Evolutionary conservation across 768 basidiomycete species (phyloP).

Genomic region (Hypsizygus marmoreus): DNA sequence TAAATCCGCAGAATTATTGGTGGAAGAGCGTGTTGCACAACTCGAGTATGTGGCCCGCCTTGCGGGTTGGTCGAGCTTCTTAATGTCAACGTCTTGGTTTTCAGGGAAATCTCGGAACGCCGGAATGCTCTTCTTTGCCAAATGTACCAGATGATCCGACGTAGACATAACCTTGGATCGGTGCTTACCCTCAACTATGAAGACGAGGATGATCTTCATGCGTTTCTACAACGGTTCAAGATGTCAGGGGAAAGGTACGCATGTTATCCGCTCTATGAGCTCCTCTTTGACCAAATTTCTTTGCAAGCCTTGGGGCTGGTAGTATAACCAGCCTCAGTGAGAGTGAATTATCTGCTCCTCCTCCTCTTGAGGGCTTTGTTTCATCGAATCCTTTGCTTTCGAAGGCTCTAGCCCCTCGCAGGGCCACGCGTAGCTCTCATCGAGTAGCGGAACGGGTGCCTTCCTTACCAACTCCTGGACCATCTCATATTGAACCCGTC

Average conservation of each 20-base stretch:
- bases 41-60: conserved; percentile 36
- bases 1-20: conserved; percentile 32
- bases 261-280: conserved; percentile 4
- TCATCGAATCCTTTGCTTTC: not conserved
- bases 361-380: not conserved
- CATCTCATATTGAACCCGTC: not conserved
- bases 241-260: conserved; percentile 49
- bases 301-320: conserved; percentile 41
- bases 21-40: conserved; percentile 46
- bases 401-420: not conserved
- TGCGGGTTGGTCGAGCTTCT: not conserved
- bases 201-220: conserved; percentile 44
- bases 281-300: conserved; percentile 11
- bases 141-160: conserved; percentile 67
- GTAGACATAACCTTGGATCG: conserved; percentile 47
- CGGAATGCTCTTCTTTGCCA: conserved; percentile 73
- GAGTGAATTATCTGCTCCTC: conserved; percentile 25
- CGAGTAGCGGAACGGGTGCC: too few relatives aligned
- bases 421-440: not conserved
- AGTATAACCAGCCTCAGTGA: conserved; percentile 39
- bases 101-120: conserved; percentile 61
- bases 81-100: conserved; percentile 6
- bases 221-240: conserved; percentile 60
- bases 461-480: not conserved
- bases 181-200: conserved; percentile 39